Evolutionary conservation across 2,329 filamentous ascomycete species (phyloP).

Genomic region (Xylariaceae sp.): DNA sequence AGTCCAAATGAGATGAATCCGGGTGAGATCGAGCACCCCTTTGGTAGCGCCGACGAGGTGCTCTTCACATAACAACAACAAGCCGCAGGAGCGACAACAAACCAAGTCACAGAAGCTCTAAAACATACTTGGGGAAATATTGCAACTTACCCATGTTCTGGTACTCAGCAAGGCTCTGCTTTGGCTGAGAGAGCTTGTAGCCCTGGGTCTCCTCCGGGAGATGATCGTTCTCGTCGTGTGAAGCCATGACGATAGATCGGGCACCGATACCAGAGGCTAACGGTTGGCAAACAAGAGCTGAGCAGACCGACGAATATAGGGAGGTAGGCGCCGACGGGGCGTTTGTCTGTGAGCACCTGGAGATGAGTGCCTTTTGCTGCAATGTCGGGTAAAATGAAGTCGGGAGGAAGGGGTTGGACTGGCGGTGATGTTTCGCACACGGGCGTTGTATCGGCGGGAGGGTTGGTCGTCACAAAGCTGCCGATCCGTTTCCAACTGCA

Average conservation of each 20-base stretch:
- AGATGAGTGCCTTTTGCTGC: too few species aligned
- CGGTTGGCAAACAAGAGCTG: too few species aligned
- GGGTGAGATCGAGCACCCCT: too few species aligned
- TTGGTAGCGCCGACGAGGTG: background rate
- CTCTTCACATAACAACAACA: background rate
- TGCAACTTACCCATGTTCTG: constrained; percentile 77
- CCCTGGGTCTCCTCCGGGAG: constrained; percentile 85
- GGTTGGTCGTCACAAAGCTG: constrained; percentile 20
- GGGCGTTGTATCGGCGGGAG: constrained; percentile 16
- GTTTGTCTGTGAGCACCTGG: too few species aligned
- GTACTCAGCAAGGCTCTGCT: constrained; percentile 96
- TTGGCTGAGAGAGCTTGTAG: constrained; percentile 94
- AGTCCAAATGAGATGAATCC: too few species aligned
- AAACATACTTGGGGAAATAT: constrained; percentile 2
- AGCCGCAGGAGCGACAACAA: background rate
- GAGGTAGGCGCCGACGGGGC: too few species aligned
- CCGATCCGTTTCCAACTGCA: constrained; percentile 16
- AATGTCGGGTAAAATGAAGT: too few species aligned
- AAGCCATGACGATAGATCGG: constrained; percentile 51
- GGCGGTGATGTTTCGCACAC: constrained; percentile 28
- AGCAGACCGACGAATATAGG: too few species aligned
- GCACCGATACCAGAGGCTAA: too few species aligned
- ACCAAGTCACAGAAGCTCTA: background rate
- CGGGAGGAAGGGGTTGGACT: constrained; percentile 19
- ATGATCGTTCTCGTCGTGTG: constrained; percentile 74